A percentile compares a stretch with the other conserved stretches of the same genome.
Conservation (phyloP, 2,329 filamentous ascomycete genomes). For the Acrodontium crateriforme region DNA sequence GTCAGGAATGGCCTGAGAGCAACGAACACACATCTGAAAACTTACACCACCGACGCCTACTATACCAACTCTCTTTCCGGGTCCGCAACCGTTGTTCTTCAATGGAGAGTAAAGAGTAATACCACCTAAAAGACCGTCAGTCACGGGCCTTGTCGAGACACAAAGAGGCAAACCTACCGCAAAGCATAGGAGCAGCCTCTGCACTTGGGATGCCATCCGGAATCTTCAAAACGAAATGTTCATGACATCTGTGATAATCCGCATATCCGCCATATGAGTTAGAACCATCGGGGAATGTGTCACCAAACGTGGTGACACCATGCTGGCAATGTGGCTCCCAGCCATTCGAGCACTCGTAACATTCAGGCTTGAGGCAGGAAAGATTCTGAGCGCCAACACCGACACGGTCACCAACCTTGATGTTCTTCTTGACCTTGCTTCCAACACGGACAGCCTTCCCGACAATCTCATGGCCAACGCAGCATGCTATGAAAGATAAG, state of each 20-base stretch:
- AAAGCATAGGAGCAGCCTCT: constrained; percentile 56
- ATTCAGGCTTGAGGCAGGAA: constrained; percentile 34
- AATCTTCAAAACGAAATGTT: constrained; percentile 46
- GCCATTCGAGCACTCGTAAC: constrained; percentile 49
- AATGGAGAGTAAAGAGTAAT: constrained; percentile 61
- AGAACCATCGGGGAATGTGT: constrained; percentile 15
- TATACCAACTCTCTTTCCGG: constrained; percentile 57
- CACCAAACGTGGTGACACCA: constrained; percentile 19
- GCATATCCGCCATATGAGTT: constrained; percentile 52
- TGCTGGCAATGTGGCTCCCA: constrained; percentile 17
- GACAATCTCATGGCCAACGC: constrained; percentile 23
- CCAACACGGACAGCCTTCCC: constrained; percentile 22
- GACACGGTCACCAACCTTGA: constrained; percentile 27
- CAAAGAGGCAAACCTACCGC: too few species aligned
- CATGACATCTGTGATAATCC: constrained; percentile 33
- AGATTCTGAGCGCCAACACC: constrained; percentile 39
- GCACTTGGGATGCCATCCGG: constrained; percentile 35
- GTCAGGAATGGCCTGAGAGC: not conserved
- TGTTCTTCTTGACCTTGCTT: constrained; percentile 17
- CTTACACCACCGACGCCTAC: constrained; percentile 55
- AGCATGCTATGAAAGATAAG: constrained; percentile 11
- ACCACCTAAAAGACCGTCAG: constrained; percentile 27
- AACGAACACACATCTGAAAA: constrained; percentile 1
- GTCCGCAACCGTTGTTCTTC: constrained; percentile 50
- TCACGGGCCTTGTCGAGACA: too few species aligned